Evolutionary conservation across 768 basidiomycete genomes (phyloP).

Genomic region (Tricholoma matsutake): DNA sequence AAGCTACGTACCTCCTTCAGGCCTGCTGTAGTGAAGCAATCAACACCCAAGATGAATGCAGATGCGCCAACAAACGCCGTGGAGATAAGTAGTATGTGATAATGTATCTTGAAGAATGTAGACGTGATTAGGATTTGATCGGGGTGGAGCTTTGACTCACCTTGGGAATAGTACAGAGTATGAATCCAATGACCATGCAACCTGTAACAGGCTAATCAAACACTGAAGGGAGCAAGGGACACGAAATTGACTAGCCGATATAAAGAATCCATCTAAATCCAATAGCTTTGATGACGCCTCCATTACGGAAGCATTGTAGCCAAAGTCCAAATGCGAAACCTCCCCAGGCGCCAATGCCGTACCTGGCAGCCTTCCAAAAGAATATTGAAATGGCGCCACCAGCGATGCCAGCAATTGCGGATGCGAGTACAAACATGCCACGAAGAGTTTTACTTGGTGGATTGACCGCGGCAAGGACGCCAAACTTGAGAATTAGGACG

Average conservation of each 20-base stretch:
- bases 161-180: conserved; percentile 80
- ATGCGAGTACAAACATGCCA: conserved; percentile 88
- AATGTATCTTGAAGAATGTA: conserved; percentile 54
- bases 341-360: conserved; percentile 79
- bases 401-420: conserved; percentile 72
- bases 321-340: conserved; percentile 87
- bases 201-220: conserved; percentile 38
- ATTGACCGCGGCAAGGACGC: conserved; percentile 80
- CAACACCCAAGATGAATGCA: conserved; percentile 88
- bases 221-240: conserved; percentile 9
- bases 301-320: conserved; percentile 81
- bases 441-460: conserved; percentile 76
- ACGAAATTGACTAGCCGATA: conserved; percentile 54
- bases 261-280: conserved; percentile 89
- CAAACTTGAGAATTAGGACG: conserved; percentile 85
- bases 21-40: conserved; percentile 89
- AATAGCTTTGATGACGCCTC: conserved; percentile 74
- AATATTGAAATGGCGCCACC: conserved; percentile 88
- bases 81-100: conserved; percentile 80
- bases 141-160: conserved; percentile 23
- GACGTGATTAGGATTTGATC: conserved; percentile 2
- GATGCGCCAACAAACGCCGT: conserved; percentile 90
- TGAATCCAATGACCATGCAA: conserved; percentile 74
- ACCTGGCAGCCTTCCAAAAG: conserved; percentile 88
- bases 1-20: conserved; percentile 76